Evolutionary conservation across 495 filamentous ascomycete genomes (phyloP), one percentile per base, ranked within the genome.

Genomic region (Acidomyces sp.): DNA sequence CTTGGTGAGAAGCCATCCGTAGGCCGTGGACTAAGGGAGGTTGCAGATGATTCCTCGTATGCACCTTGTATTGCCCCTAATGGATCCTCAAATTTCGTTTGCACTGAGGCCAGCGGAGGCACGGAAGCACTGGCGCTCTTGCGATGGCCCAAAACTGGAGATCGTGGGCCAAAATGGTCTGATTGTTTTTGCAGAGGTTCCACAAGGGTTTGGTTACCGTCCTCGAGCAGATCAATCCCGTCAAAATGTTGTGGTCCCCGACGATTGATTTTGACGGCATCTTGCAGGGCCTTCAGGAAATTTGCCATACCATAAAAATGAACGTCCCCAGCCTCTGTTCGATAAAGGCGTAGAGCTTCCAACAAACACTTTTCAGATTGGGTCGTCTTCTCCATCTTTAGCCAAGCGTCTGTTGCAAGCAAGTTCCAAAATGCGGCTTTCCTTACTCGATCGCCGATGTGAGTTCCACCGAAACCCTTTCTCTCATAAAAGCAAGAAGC

Each of bases 381-480:
- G 12, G 75, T 64, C 23, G 67, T 71, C 38, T 85, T 82, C 6
- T 69, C 72, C 26, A 82, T 68, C 27, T 67, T 69, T 12, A 87
- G 58, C 90, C 90, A 97, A 2, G 75, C 69, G 36, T 92, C 80
- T 0, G 86, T 78, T 4, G 80, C 81, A 22, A 93, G 64, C 19
- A 90, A 70, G 49, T 75, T 80, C 88, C 92, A 97, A 58, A 94
- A 71, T 0, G 82, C 92, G 6, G 85, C 80, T 61, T 94, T 96
- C 19, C 90, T 69, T 34, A 64, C 68, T 39, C 90, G 65, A 3
- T 71, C 64, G 3, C 84, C 85, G 69, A 75, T 81, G 26, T 58
- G 23, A 11, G 43, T 62, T n/a, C 75, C 67, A 0, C 70, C 69
- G 0, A 77, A 74, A 1, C 82, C 77, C 22, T 67, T 66, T 36